Evolutionary conservation across 2,329 filamentous ascomycete species (phyloP).

Genomic region (Passalora sequoiae): DNA sequence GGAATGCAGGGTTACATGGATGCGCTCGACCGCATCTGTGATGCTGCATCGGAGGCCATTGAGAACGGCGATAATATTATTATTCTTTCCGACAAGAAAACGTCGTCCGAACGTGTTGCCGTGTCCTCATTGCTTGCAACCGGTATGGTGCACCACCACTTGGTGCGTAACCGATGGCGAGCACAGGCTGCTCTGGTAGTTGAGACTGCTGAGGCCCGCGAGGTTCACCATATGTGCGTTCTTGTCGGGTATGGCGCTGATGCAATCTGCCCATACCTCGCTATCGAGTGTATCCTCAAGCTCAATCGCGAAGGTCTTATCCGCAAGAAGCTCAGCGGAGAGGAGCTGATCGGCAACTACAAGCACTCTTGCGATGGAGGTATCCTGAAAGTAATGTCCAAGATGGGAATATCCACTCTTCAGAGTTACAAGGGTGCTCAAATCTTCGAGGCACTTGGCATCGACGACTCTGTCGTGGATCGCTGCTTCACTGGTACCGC

Average conservation of each 20-base stretch:
- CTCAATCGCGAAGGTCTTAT: conserved; percentile 90
- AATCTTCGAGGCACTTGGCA: conserved; percentile 92
- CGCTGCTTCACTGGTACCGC: conserved; percentile 92
- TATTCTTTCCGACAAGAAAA: conserved; percentile 82
- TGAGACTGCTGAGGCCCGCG: conserved; percentile 90
- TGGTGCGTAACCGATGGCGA: conserved; percentile 93
- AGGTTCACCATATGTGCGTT: conserved; percentile 99
- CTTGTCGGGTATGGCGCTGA: conserved; percentile 91
- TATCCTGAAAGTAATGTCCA: conserved; percentile 98
- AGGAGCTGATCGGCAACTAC: conserved; percentile 88
- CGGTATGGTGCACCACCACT: conserved; percentile 89
- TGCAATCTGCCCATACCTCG: conserved; percentile 88
- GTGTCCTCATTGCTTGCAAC: conserved; percentile 84
- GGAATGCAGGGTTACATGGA: conserved; percentile 79
- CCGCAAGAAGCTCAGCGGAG: conserved; percentile 77
- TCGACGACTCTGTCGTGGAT: conserved; percentile 87
- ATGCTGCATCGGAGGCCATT: conserved; percentile 76
- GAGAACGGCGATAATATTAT: conserved; percentile 79
- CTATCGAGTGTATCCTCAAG: conserved; percentile 95
- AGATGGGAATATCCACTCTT: conserved; percentile 97
- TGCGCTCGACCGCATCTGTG: conserved; percentile 82
- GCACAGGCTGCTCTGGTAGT: conserved; percentile 80
- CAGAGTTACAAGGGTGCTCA: conserved; percentile 97
- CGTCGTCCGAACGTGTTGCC: conserved; percentile 72
- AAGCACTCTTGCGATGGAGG: conserved; percentile 94